Base-by-base conservation (phyloP, 129 eudicot genomes). In the Dittrichia graveolens region DNA sequence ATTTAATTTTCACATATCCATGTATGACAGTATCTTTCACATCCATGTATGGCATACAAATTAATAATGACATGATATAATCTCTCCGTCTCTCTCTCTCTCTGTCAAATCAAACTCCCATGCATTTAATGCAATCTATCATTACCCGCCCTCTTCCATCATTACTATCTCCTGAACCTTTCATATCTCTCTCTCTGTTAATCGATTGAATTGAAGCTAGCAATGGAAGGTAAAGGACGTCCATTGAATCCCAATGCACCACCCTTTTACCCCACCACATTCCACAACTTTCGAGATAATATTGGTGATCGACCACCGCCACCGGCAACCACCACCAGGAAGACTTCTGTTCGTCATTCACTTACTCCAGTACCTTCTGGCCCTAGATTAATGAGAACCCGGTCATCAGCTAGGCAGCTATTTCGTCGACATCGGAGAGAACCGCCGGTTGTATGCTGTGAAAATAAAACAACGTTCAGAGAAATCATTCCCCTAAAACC, bases 191-290 rank as follows among this genome's bases (percentile, higher is more conserved):
- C 31, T 24, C 31, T n/a, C n/a, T n/a, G 2, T 24, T 24, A 24
- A 24, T 24, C 31, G 31, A 24, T 24, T 24, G 31, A 24, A 2
- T 24, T 24, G 2, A 24, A 24, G 31, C 31, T 24, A 46, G 13
- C 16, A 43, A 57, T 42, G 56, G 54, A 43, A 7, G 39, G 45
- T 0, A 16, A 5, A 40, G 2, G 16, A 8, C 46, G 13, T 41
- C 12, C n/a, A 5, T 40, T 75, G 45, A 69, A 77, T 11, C 81
- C 81, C 9, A 8, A 47, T 35, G 81, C 81, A 41, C 47, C 39
- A n/a, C 81, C 81, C 1, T 77, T 77, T 34, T 69, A 59, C 56
- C 76, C 71, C 19, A 47, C 75, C 3, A 47, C 7, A 38, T 58
- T 14, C 14, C 75, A 56, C 44, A 75, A 0, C 11, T 12, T 24